Base-by-base conservation (phyloP, 208 protist genomes). In the Leishmania major region DNA sequence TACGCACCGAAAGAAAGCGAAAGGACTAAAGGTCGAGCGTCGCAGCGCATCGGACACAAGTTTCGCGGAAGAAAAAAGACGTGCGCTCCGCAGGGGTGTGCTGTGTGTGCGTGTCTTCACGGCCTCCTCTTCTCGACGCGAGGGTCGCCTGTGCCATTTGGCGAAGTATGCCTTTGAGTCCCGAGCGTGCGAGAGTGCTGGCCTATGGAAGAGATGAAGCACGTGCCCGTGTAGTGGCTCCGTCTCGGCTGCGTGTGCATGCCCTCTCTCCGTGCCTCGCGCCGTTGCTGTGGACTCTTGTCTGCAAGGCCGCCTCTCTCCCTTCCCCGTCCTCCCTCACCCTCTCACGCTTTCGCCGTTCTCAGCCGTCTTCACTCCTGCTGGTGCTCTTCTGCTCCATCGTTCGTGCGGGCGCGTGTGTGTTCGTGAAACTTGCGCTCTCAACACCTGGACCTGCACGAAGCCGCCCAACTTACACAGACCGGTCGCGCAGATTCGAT, bases 331-430 rank as follows among this genome's bases (percentile, higher is more conserved):
- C 8, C 49, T 72, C 49, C 8, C 40, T 19, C 43, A 49, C 40
- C 19, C 25, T 49, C 35, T 72, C 67, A 72, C 40, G 28, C 17
- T 17, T 45, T 35, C 28, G 67, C 28, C 13, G 10, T 72, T 31
- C 1, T 70, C 59, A 62, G 25, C 22, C 43, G 43, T 62, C 22
- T 84, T 57, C 73, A n/a, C 78, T 17, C 73, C 22, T 47, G n/a
- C 51, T 19, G 40, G 3, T 51, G 19, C 64, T 40, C 45, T 75
- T n/a, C 22, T 35, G 47, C 64, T 84, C 71, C 73, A 49, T 84
- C 53, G 49, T 25, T 64, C 22, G 45, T 71, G 31, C 28, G 19
- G 0, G 60, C 8, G 31, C n/a, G 60, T n/a, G n/a, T 67, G 45
- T 47, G 45, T 47, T 1, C 45, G 45, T 49, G 45, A 10, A 49